A percentile compares a stretch with the other conserved stretches of the same genome.
Evolutionary conservation across 768 basidiomycete species (phyloP).

Genomic region (Xerocomellus intermedius): DNA sequence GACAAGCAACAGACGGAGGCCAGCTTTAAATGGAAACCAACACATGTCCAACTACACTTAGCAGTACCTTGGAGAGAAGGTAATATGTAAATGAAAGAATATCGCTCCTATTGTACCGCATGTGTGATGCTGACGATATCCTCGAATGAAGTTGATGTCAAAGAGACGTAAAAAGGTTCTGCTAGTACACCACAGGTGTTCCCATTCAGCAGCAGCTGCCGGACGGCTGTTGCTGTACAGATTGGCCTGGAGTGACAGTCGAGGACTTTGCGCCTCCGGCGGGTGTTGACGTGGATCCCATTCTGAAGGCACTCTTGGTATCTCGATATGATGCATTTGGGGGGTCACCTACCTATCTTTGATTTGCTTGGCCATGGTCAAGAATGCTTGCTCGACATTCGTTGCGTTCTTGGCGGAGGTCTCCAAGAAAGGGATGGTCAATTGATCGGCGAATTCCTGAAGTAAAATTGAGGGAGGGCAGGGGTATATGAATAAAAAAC

Average conservation of each 20-base stretch:
- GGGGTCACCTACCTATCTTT: conserved; percentile 68
- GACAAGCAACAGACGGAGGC: conserved; percentile 25
- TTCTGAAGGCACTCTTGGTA: conserved; percentile 42
- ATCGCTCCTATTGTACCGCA: conserved; percentile 33
- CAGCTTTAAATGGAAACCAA: conserved; percentile 27
- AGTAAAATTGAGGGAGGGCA: conserved; percentile 4
- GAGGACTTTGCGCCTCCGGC: conserved; percentile 77
- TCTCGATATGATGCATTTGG: neutral
- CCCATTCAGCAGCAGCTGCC: conserved; percentile 74
- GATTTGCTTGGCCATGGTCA: conserved; percentile 97
- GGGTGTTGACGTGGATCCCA: conserved; percentile 80
- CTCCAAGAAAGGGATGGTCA: conserved; percentile 93
- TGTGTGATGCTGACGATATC: conserved; percentile 28
- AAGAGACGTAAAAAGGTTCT: conserved; percentile 14
- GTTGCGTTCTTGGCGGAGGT: conserved; percentile 99
- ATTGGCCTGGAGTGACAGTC: conserved; percentile 82
- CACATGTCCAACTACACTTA: conserved; percentile 27
- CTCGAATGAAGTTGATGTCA: conserved; percentile 17
- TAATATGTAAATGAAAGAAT: conserved; percentile 34
- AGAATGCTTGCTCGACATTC: conserved; percentile 98
- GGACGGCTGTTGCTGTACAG: conserved; percentile 70
- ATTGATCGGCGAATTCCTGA: conserved; percentile 93
- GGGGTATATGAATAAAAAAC: neutral
- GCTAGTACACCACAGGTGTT: conserved; percentile 18
- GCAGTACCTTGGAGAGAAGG: conserved; percentile 29